phyloP scores from a whole-genome alignment of 2,329 filamentous ascomycete species.

The Calonectria leucothoes region DNA sequence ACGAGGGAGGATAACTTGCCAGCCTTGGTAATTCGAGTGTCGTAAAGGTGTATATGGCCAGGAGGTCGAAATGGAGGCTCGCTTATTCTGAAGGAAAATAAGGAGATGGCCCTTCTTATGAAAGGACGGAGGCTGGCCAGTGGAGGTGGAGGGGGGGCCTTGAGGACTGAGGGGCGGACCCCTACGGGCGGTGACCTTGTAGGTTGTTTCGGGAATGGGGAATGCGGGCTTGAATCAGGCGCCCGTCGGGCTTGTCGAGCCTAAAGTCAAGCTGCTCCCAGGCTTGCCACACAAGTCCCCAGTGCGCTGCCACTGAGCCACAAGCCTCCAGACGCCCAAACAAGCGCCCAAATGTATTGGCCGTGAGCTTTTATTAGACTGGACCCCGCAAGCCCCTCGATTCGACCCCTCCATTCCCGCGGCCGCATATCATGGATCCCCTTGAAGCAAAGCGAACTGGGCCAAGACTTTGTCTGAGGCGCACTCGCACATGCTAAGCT shows the following conservation, averaged over 20 bases:
- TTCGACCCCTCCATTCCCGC: constrained; percentile 19
- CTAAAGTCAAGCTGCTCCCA: constrained; percentile 28
- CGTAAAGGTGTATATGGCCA: constrained; percentile 10
- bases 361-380: constrained; percentile 20
- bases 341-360: constrained; percentile 29
- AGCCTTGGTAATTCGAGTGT: background rate
- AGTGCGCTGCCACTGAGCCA: constrained; percentile 3
- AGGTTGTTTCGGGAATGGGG: constrained; percentile 39
- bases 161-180: constrained; percentile 26
- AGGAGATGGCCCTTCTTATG: background rate
- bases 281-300: constrained; percentile 13
- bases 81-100: constrained; percentile 19
- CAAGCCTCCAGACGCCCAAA: constrained; percentile 35
- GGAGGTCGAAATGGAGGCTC: constrained; percentile 28
- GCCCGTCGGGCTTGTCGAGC: constrained; percentile 28
- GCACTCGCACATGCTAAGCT: constrained; percentile 1
- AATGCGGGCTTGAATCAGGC: constrained; percentile 31
- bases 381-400: constrained; percentile 17
- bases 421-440: constrained; percentile 4
- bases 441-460: constrained; percentile 4
- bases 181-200: constrained; percentile 35
- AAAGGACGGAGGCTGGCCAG: constrained; percentile 19
- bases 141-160: constrained; percentile 22
- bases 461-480: constrained; percentile 4
- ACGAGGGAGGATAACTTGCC: background rate